Percentiles rank a stretch among this genome's conserved stretches.
Evolutionary conservation across 140 eudicot species (phyloP).

Genomic region (Senecio squalidus): DNA sequence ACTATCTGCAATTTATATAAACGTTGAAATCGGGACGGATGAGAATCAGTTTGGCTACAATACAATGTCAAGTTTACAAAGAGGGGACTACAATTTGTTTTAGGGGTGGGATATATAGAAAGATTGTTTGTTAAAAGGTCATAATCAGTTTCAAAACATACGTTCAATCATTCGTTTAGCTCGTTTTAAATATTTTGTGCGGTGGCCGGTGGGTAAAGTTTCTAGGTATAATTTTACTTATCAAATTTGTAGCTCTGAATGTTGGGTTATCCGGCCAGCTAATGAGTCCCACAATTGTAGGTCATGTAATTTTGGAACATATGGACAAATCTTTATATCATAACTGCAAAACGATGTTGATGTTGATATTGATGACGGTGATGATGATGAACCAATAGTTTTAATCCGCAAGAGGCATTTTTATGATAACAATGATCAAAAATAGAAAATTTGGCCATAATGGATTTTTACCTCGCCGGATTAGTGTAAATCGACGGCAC

Average conservation of each 20-base stretch:
- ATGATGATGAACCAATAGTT: slow-evolving; percentile 5
- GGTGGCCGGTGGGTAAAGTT: not conserved
- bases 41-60: too few relatives aligned
- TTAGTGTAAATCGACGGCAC: too few relatives aligned
- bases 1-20: too few relatives aligned
- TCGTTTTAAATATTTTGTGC: not conserved
- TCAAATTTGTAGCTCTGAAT: not conserved
- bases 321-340: slow-evolving; percentile 12
- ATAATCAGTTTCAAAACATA: too few relatives aligned
- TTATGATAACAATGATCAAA: slow-evolving; percentile 15
- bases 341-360: too few relatives aligned
- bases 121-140: too few relatives aligned
- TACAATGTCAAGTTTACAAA: too few relatives aligned
- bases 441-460: too few relatives aligned
- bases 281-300: not conserved
- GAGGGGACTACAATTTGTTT: too few relatives aligned
- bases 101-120: too few relatives aligned
- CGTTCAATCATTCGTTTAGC: not conserved
- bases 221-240: slow-evolving; percentile 3
- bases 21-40: too few relatives aligned
- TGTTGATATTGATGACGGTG: slow-evolving; percentile 34
- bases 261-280: not conserved
- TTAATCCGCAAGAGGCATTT: slow-evolving; percentile 7
- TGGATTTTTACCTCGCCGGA: too few relatives aligned
- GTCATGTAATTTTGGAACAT: slow-evolving; percentile 4